Base-by-base conservation (phyloP, 2,329 filamentous ascomycete species). In the Hymenoscyphus linearis region DNA sequence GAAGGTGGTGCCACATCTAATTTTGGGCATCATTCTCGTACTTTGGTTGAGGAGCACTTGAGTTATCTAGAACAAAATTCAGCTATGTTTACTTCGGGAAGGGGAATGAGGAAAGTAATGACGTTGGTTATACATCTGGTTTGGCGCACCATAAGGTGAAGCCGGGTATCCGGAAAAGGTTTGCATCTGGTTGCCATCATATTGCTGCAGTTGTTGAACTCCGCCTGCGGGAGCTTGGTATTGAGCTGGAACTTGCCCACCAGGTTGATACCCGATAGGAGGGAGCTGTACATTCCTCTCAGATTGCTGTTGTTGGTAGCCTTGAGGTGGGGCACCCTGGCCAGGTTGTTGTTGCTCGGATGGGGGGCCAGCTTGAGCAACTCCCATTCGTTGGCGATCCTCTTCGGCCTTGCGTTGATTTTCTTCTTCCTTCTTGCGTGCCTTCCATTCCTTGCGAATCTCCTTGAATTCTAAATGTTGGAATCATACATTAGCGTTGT, bases 391-490 rank as follows among this genome's bases (percentile, higher is more conserved):
- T 65, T 87, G 83, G 66, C 88, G 83, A 73, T 97, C 93, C 66
- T 98, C 93, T 10, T 93, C 91, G 13, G 89, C 89, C 80, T 97
- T 97, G 72, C 93, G 90, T 69, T 86, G 83, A 57, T 88, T 88
- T 67, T 98, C 93, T 70, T 98, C 93, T 75, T 98, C 95, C 90
- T 99, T 99, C 85, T 98, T 98, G 72, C 95, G 91, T 44, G 91
- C 90, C 80, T 98, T 99, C 95, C 95, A 99, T 73, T 98, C 93
- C 74, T 98, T 98, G 66, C 95, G 90, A 63, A 98, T 97, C 73
- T 99, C 95, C 75, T 99, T 99, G 79, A 99, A 98, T 76, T 98
- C 95, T 98, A 31, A 31, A 31, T 31, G n/a, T n/a, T n/a, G 72
- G 67, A 62, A 64, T 25, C 25, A 50, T n/a, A 22, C 18, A 26